Base-by-base conservation (phyloP, 1,284 basidiomycete species). In the Cutaneotrichosporon curvatum region DNA sequence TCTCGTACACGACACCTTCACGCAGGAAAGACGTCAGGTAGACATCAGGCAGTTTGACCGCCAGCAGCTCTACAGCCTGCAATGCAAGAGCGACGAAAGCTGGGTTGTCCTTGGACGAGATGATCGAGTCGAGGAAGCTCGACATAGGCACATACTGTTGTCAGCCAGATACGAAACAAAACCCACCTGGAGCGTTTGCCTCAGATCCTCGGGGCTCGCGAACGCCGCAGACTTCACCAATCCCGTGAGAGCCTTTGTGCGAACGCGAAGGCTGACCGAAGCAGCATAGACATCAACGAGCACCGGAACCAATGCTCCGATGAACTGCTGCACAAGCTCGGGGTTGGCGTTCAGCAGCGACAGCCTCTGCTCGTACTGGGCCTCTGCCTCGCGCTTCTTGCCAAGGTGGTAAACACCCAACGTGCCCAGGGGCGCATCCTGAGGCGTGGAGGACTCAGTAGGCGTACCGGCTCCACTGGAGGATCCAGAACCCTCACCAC, bases 231-330 rank as follows among this genome's bases (percentile, higher is more conserved):
- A 88, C 67, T 95, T 94, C 54, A 92, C 71, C 42, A 96, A 62
- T 1, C 85, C 87, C 0, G 83, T 85, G 50, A 96, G 75, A 0
- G 87, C 86, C 74, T 92, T 92, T 41, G 85, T 81, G 50, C 91
- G 78, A 3, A 95, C 82, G 6, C 86, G 81, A 0, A 83, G 81
- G 45, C 83, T 82, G 28, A 96, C 89, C 60, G 88, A 94, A 10
- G 92, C 91, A 18, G 89, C 85, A 70, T 94, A 96, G 8, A 96
- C 91, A 60, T 96, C 91, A 47, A 95, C 83, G 42, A 96, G 77
- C 39, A 92, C 89, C 0, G 92, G 92, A 1, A 94, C 81, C 60
- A 90, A 81, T 16, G 91, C 75, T 34, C 81, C 81, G 80, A 88
- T 85, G 69, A 90, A 95, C 22, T 82, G 79, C 22, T 79, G 80